Base-by-base conservation (phyloP, 1,284 basidiomycete genomes). In the Puccinia polysora region DNA sequence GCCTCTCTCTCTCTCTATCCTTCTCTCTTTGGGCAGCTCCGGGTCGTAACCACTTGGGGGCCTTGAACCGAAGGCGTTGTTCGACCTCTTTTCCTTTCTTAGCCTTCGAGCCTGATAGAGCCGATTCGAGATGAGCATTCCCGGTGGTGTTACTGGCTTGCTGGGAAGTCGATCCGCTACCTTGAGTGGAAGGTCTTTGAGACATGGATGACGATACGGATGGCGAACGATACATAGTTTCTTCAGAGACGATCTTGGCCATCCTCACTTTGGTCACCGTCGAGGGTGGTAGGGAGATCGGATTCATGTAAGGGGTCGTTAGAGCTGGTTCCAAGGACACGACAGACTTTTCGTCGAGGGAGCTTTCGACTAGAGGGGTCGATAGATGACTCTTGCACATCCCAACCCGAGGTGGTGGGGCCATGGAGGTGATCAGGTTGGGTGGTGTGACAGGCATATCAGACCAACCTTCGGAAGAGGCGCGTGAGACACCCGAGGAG, bases 181-280 rank as follows among this genome's bases (percentile, higher is more conserved):
- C 20, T n/a, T 20, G 45, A 14, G 38, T 4, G 18, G 36, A 12
- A 32, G 52, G 25, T 40, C 59, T 53, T 20, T 3, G 40, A 20
- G 65, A 45, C 36, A 20, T 59, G 28, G 38, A 32, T 59, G 43
- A 40, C 15, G 56, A 69, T 15, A 52, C 7, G 20, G 60, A 55
- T 23, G 70, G 70, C 20, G 70, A 56, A 7, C 70, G 70, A 65
- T 73, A 73, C 70, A 73, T 73, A 15, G 70, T 73, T 73, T 73
- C 70, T 73, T 73, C 70, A 14, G 70, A 73, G 34, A 65, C 38
- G 28, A 73, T 73, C 45, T 65, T 73, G 18, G 70, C 70, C 38
- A 25, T 52, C 34, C 65, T 60, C 12, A 65, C 52, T 30, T 38
- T 73, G 52, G 53, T 65, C 10, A 73, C 50, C 8, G 69, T 64